A percentile compares a stretch with the other conserved stretches of the same genome.
These are phyloP conservation scores for Lachancea fermentati DNA, from an alignment of 805 yeast genomes.

Conservation along the genomic window DNA sequence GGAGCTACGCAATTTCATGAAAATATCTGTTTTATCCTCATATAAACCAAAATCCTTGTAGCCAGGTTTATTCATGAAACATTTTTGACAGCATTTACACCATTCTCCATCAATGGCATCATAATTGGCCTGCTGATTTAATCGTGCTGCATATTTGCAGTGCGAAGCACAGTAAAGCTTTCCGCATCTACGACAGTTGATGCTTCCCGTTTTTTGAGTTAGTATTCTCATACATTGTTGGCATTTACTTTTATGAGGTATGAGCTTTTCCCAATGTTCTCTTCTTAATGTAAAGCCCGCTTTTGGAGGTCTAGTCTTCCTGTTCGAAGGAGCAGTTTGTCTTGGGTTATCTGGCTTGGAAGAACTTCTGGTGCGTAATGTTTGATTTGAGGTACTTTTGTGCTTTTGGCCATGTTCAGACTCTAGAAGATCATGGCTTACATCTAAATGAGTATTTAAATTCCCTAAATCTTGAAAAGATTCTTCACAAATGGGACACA, in stretches of 20 bases:
- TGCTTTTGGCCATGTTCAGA: background rate
- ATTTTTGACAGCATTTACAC: conserved; percentile 62
- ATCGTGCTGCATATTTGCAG: conserved; percentile 46
- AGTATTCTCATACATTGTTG: conserved; percentile 45
- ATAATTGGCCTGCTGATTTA: conserved; percentile 44
- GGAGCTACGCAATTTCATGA: conserved; percentile 36
- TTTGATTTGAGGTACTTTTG: no score
- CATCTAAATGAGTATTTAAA: conserved; percentile 69
- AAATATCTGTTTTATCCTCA: conserved; percentile 43
- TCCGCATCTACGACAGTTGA: conserved; percentile 77
- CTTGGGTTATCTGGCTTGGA: conserved; percentile 21
- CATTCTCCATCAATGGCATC: conserved; percentile 51
- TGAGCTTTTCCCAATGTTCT: conserved; percentile 36
- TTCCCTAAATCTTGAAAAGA: conserved; percentile 47
- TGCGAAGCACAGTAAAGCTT: conserved; percentile 61
- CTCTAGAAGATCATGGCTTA: conserved; percentile 44
- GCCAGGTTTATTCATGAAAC: conserved; percentile 54
- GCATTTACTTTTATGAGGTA: conserved; percentile 24
- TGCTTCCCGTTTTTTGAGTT: conserved; percentile 41
- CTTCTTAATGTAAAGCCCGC: conserved; percentile 39
- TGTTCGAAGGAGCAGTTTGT: background rate
- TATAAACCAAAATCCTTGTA: conserved; percentile 41
- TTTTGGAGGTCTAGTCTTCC: background rate
- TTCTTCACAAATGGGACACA: conserved; percentile 70
- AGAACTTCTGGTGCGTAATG: no score